Base-by-base conservation (phyloP, 2,329 filamentous ascomycete genomes). In the Claviceps cyperi region DNA sequence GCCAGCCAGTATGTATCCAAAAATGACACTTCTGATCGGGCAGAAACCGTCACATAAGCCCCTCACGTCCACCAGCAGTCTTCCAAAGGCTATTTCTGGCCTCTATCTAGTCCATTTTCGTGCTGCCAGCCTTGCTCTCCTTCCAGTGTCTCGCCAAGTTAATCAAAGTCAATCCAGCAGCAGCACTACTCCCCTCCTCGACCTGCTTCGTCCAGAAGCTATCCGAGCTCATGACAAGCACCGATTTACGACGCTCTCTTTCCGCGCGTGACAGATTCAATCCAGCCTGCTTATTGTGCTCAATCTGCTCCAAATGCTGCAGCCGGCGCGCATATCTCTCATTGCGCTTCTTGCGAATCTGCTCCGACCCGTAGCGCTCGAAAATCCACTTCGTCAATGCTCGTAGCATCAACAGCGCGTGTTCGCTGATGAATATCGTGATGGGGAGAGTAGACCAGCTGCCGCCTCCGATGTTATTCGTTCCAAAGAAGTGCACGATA, bases 371-470 rank as follows among this genome's bases (percentile, higher is more conserved):
- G 8, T 66, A 58, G 1, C 63, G 60, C 17, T 66, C 56, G 6
- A 72, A 64, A 0, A 64, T 49, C 28, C 60, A 66, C 14, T 62
- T 59, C 1, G 69, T 65, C 0, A 67, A 39, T 1, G 64, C 58
- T 0, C 82, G 76, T 0, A 84, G 68, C 6, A 80, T 64, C 4
- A 89, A 72, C 58, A 86, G 86, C 28, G 82, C 66, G 59, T 89
- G 85, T 60, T 89, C 84, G 51, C 81, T 79, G 60, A 86, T 74
- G 62, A 89, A 83, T 40, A 89, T 80, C 0, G 78, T 77, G 22
- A 88, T 70, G 9, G 87, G 74, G 0, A 89, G 69, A 1, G 76
- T 80, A 71, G 78, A 82, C 62, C 76, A 82, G 51, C 73, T 76
- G 53, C 83, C 75, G 65, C 54, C 71, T 61, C 50, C 75, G 67